Evolutionary conservation across 345 rosid genomes (phyloP).

Genomic region (Lepidium aucheri): DNA sequence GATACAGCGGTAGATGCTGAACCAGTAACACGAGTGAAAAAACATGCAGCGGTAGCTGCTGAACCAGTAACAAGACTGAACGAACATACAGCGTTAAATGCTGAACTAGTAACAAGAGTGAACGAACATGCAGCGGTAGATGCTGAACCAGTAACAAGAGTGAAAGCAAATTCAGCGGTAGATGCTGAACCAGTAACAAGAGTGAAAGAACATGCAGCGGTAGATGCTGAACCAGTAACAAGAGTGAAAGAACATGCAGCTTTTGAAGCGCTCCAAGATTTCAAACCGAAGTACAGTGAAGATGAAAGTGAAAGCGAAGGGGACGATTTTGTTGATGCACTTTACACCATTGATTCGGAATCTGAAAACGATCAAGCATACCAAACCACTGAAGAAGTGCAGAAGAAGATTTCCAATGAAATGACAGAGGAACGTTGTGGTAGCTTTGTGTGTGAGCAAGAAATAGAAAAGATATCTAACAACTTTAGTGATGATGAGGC

Average conservation of each 20-base stretch:
- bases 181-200: conserved; percentile 17
- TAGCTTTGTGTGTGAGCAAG: background rate
- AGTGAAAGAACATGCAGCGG: conserved; percentile 30
- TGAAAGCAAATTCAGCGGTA: conserved; percentile 30
- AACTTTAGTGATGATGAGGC: background rate
- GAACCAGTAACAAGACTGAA: conserved; percentile 21
- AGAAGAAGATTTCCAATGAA: background rate
- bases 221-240: conserved; percentile 19
- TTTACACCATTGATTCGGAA: conserved; percentile 84
- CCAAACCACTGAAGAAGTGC: conserved; percentile 6
- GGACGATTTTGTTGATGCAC: conserved; percentile 78
- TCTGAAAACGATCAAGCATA: conserved; percentile 32
- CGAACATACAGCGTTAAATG: conserved; percentile 24
- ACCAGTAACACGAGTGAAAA: conserved; percentile 21
- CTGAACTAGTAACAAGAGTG: conserved; percentile 15
- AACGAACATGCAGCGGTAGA: conserved; percentile 30
- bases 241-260: conserved; percentile 29
- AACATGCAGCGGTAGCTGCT: conserved; percentile 25
- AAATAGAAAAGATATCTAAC: background rate
- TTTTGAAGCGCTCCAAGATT: conserved; percentile 54
- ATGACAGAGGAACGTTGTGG: conserved; percentile 8
- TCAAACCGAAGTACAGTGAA: conserved; percentile 19
- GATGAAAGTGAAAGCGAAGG: conserved; percentile 70
- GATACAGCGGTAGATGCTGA: background rate
- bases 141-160: conserved; percentile 17